Base-by-base conservation (phyloP, 495 filamentous ascomycete genomes). In the Neurospora sp. region DNA sequence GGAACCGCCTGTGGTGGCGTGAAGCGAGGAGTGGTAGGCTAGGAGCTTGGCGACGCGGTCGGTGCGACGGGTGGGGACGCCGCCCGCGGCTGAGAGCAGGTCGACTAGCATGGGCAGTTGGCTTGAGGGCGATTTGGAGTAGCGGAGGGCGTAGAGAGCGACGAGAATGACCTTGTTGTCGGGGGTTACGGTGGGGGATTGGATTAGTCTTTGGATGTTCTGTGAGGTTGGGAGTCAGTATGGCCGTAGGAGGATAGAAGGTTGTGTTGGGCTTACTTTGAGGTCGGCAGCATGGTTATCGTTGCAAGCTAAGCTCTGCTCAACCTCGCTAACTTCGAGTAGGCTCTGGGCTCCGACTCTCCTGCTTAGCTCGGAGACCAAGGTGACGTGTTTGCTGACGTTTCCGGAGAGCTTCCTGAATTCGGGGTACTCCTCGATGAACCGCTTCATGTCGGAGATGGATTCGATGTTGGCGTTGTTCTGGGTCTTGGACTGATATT, bases 361-460 rank as follows among this genome's bases (percentile, higher is more conserved):
- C 44, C 95, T 85, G 81, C 93, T 97, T 35, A 99, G 88, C 80
- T 99, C 96, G 2, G 93, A 92, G 38, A 99, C 96, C 61, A 99
- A 83, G 5, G 96, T 97, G 71, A 99, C 96, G 82, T 99, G 96
- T 77, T 99, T 99, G 86, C 93, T 97, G 68, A 99, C 96, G 77
- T 98, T 99, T 16, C 96, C 94, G 8, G 96, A 97, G 1, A 99
- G 90, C 77, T 97, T 94, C 44, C 96, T 88, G 82, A 99, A 99
- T 77, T 99, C 96, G 22, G 96, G 96, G 78, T 97, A 99, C 77
- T 99, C 96, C 79, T 99, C 96, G 71, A 99, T 94, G 78, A 99
- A 98, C 59, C 95, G 93, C 81, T 99, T 99, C 96, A 99, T 99
- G 78, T 99, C 96, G 44, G 90, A 86, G 71, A 99, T 98, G 39